Base-by-base conservation (phyloP, 352 stramenopile species). In the Pythium monospermum region DNA sequence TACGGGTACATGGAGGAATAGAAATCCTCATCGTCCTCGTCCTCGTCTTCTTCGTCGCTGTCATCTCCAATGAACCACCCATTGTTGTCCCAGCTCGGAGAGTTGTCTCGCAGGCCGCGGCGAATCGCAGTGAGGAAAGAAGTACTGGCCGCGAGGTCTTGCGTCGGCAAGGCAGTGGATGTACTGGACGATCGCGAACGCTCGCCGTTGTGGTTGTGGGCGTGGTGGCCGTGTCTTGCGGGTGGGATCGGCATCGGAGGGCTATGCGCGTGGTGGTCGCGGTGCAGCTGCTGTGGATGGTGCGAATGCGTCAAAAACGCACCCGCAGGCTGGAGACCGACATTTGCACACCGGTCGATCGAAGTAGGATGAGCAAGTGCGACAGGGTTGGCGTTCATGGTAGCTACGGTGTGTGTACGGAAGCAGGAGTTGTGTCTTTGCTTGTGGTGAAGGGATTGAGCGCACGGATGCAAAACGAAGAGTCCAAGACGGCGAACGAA, bases 41-140 rank as follows among this genome's bases (percentile, higher is more conserved):
- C 42, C 22, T 58, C 36, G 15, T 63, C 47, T 2, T 63, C 47
- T 30, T 57, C 48, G 21, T 54, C 55, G 25, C 41, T 54, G 15
- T 57, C 55, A 40, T 57, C 48, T 21, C 48, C 47, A n/a, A 52
- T 57, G 33, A 61, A 61, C 53, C 53, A 61, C 1, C 55, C 51
- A 37, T 59, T 63, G 26, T 44, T 55, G 31, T 57, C 33, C 47
- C 55, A 63, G 41, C 54, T 62, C 6, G 46, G 33, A 2, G 54
- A 62, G 12, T 62, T 42, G 19, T 63, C 55, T 3, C 40, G 47
- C 18, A 63, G 48, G 8, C 47, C 55, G 7, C 36, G 32, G 15
- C 55, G 55, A 33, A 63, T 63, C 36, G 55, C 38, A 13, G 55
- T 42, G 2, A 63, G 31, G 33, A 63, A 57, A 7, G 47, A 63